phyloP scores from a whole-genome alignment of 371 early-diverging fungal species.

The Smittium mucronatum region DNA sequence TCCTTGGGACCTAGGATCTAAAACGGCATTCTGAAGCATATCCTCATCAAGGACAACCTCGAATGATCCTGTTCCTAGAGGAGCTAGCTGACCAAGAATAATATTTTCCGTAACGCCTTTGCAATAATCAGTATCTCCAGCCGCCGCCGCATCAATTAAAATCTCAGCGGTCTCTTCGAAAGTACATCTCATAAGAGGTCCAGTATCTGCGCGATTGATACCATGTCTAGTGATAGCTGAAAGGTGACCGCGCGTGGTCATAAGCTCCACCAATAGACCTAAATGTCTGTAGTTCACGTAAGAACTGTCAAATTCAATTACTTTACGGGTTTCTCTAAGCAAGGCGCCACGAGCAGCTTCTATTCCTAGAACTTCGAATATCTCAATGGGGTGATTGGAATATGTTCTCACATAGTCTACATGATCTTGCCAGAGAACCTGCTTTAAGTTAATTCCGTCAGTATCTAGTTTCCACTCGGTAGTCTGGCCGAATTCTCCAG shows the following conservation, averaged over 20 bases:
- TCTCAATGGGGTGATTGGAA: conserved; percentile 91
- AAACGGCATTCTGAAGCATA: conserved; percentile 55
- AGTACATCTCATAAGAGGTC: conserved; percentile 94
- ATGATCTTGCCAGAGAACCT: conserved; percentile 74
- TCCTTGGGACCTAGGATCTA: conserved; percentile 35
- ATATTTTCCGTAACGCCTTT: conserved; percentile 97
- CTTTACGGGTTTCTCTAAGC: conserved; percentile 85
- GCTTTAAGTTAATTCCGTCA: conserved; percentile 87
- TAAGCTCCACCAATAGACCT: conserved; percentile 92
- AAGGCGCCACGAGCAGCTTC: conserved; percentile 93
- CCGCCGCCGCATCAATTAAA: conserved; percentile 92
- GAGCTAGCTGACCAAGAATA: conserved; percentile 96
- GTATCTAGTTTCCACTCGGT: conserved; percentile 90
- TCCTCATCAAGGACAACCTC: conserved; percentile 87
- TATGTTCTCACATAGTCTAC: conserved; percentile 73
- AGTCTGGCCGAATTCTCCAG: conserved; percentile 52
- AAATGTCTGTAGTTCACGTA: conserved; percentile 99
- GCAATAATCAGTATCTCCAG: conserved; percentile 88
- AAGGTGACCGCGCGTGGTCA: conserved; percentile 91
- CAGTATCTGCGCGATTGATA: conserved; percentile 94
- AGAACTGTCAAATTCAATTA: conserved; percentile 96
- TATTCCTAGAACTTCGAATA: conserved; percentile 90
- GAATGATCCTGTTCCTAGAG: conserved; percentile 95
- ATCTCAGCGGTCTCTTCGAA: conserved; percentile 99
- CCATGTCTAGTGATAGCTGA: conserved; percentile 99